Base-by-base conservation (phyloP, 1,284 basidiomycete genomes). In the Papiliotrema flavescens region DNA sequence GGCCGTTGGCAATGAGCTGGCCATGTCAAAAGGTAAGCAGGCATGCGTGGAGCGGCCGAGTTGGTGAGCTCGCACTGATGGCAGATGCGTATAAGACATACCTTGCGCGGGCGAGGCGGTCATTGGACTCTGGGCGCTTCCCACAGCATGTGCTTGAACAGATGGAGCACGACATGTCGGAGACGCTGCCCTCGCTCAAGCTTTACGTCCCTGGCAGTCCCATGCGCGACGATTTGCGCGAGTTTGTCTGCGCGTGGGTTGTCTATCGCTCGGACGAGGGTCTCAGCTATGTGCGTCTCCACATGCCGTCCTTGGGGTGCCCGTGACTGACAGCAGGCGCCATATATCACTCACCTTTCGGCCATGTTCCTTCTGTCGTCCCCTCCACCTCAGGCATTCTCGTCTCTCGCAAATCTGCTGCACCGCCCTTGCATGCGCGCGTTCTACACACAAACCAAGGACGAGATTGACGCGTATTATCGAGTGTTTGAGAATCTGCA, bases 331-430 rank as follows among this genome's bases (percentile, higher is more conserved):
- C 46, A 28, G 44, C 46, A 76, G 61, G 68, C 78, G 41, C 73
- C 77, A n/a, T 70, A 70, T 51, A 69, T 77, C 49, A 67, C 63
- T 8, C 69, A 77, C 20, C 81, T 96, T 37, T 89, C 88, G 11
- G 92, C 88, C 0, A 93, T 96, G 87, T 80, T 96, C 56, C 79
- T 98, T 35, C 80, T 98, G 65, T 94, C 89, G 66, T 88, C 96
- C 82, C 79, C 89, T 0, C 70, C 76, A 2, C 76, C 83, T 13
- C 83, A 85, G 36, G 91, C 87, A 0, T 97, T 98, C 69, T 78
- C 92, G 50, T 85, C 88, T 3, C 84, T 98, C 79, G 80, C 90
- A 55, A 98, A 98, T 74, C 77, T 98, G 26, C 77, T 96, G 54
- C 87, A 91, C 70, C 82, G 91, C 53, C 88, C 91, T 70, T 89